Evolutionary conservation across 192 early-diverging fungal species (phyloP).

Genomic region (Coemansia guatemalensis): DNA sequence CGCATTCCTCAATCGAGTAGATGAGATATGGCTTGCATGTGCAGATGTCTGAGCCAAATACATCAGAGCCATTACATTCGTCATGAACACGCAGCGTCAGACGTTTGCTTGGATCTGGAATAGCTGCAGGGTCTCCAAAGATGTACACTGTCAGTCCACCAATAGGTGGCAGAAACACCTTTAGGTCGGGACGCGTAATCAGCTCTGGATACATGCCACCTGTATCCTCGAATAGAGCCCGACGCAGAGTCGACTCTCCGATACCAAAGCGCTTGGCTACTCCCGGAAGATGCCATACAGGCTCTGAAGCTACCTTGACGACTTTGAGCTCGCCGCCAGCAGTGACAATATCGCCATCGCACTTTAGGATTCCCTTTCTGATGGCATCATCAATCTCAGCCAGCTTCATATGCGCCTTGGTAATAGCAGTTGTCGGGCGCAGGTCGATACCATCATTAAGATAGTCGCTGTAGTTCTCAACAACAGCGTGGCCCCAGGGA

Average conservation of each 20-base stretch:
- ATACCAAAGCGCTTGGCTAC: slow-evolving; percentile 87
- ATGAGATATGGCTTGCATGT: slow-evolving; percentile 81
- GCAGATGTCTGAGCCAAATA: slow-evolving; percentile 85
- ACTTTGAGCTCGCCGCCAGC: slow-evolving; percentile 78
- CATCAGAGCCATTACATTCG: slow-evolving; percentile 92
- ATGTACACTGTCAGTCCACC: slow-evolving; percentile 92
- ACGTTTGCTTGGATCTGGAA: slow-evolving; percentile 79
- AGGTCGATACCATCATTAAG: slow-evolving; percentile 75
- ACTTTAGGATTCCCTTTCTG: slow-evolving; percentile 57
- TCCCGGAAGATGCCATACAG: slow-evolving; percentile 93
- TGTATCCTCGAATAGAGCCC: slow-evolving; percentile 86
- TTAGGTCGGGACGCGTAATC: slow-evolving; percentile 88
- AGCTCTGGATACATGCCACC: slow-evolving; percentile 97
- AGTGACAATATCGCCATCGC: slow-evolving; percentile 85
- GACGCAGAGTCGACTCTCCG: slow-evolving; percentile 77
- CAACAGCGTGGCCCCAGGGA: slow-evolving; percentile 84
- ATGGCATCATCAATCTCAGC: slow-evolving; percentile 83
- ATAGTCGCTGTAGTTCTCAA: slow-evolving; percentile 60
- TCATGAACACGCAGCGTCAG: slow-evolving; percentile 90
- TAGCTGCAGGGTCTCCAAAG: slow-evolving; percentile 79
- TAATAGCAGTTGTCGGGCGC: slow-evolving; percentile 89
- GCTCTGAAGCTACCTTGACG: slow-evolving; percentile 91
- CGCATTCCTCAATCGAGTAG: slow-evolving; percentile 88
- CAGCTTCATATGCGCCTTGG: slow-evolving; percentile 93
- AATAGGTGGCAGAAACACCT: slow-evolving; percentile 92